Conservation (phyloP, 2,329 filamentous ascomycete species). For the Reticulascus tulasneorum region DNA sequence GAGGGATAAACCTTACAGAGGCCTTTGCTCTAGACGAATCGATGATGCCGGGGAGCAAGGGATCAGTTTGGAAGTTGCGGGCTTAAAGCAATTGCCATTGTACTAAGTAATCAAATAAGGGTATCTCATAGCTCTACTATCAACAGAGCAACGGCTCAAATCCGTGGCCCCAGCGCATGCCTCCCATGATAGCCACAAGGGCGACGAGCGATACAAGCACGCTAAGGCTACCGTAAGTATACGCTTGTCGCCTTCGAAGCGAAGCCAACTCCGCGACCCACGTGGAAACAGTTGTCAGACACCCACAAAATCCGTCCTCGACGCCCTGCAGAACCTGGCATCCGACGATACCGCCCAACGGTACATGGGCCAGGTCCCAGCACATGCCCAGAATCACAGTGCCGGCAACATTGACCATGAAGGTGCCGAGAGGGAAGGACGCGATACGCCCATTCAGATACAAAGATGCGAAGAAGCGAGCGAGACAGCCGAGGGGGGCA, state of each 20-base stretch:
- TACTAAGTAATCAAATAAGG: too few species aligned
- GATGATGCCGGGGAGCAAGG: too few species aligned
- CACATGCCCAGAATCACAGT: conserved; percentile 71
- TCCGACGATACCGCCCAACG: conserved; percentile 48
- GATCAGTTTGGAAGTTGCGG: too few species aligned
- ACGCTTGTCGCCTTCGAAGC: conserved; percentile 52
- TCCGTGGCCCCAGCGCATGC: conserved; percentile 64
- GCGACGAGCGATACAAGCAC: conserved; percentile 54
- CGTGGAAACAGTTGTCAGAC: conserved; percentile 63
- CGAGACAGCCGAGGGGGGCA: conserved; percentile 73
- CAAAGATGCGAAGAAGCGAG: conserved; percentile 69
- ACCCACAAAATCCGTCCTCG: conserved; percentile 66
- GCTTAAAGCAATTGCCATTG: too few species aligned
- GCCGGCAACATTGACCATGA: conserved; percentile 74
- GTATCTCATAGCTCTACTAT: too few species aligned
- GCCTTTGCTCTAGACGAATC: too few species aligned
- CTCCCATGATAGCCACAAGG: conserved; percentile 70
- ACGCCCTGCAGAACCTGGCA: conserved; percentile 67
- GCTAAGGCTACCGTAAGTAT: conserved; percentile 63
- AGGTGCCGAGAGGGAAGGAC: conserved; percentile 81
- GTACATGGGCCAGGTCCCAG: conserved; percentile 72
- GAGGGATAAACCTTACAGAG: too few species aligned
- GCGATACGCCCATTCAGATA: conserved; percentile 64
- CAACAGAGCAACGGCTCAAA: conserved; percentile 44
- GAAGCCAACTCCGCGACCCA: conserved; percentile 60